phyloP scores from a whole-genome alignment of 2,329 filamentous ascomycete genomes.

The Fusarium caatingaense region DNA sequence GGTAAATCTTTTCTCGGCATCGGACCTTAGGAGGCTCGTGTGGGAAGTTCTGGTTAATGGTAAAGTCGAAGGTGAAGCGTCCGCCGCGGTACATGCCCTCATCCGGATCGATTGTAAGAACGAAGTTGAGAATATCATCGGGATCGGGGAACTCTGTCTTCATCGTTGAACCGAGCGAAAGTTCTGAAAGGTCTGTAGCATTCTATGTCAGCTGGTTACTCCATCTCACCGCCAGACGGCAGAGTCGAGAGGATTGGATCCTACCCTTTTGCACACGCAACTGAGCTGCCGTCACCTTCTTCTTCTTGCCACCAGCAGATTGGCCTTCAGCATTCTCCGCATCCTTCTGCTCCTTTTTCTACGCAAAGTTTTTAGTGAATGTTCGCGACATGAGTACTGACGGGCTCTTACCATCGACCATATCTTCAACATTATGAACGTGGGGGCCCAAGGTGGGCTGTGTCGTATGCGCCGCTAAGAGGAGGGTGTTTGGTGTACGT shows the following conservation, averaged over 20 bases:
- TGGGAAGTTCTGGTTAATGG: constrained; percentile 93
- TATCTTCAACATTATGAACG: constrained; percentile 91
- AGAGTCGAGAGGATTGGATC: constrained; percentile 5
- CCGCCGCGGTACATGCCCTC: constrained; percentile 91
- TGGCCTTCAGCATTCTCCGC: constrained; percentile 83
- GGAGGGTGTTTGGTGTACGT: not conserved
- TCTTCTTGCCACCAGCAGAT: constrained; percentile 84
- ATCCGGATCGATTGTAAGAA: constrained; percentile 83
- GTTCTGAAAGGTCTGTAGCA: constrained; percentile 78
- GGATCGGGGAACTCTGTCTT: constrained; percentile 83
- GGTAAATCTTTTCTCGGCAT: constrained; percentile 98
- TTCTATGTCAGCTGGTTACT: constrained; percentile 15
- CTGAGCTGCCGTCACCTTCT: constrained; percentile 97
- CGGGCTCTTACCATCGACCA: constrained; percentile 86
- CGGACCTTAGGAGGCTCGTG: constrained; percentile 98
- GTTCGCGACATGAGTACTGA: not conserved
- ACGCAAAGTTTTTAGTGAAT: constrained; percentile 46
- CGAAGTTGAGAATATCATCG: constrained; percentile 88
- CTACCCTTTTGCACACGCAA: constrained; percentile 94
- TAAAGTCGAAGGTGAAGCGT: constrained; percentile 88
- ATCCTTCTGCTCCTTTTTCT: constrained; percentile 98
- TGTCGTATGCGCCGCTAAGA: constrained; percentile 22
- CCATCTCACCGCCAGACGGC: not conserved
- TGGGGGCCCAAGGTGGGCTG: constrained; percentile 42
- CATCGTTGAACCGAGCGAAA: constrained; percentile 83